Percentiles rank a stretch among this genome's conserved stretches.
Evolutionary conservation across 371 early-diverging fungal species (phyloP).

Genomic region (Funneliformis caledonium): DNA sequence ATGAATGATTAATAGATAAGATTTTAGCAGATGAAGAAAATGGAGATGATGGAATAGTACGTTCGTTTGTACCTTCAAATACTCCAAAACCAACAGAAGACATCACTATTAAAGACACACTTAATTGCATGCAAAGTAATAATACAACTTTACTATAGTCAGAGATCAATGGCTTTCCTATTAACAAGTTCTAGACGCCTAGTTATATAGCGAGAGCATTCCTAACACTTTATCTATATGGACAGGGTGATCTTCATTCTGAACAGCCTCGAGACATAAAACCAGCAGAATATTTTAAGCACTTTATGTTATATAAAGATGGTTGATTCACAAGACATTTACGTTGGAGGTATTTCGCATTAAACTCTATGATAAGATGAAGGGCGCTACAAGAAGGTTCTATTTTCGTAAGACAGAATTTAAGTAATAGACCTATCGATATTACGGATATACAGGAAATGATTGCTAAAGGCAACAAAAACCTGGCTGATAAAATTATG

Average conservation of each 20-base stretch:
- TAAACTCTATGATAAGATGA: neutral
- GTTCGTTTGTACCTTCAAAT: neutral
- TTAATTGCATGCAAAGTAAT: neutral
- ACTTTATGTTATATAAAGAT: neutral
- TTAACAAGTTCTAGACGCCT: constrained; percentile 10
- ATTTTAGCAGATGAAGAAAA: neutral
- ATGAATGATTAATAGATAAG: neutral
- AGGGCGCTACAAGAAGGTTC: too few species aligned
- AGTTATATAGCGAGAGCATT: constrained; percentile 8
- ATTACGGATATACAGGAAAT: neutral
- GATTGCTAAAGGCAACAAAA: neutral
- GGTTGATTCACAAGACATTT: neutral
- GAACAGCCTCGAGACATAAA: too few species aligned
- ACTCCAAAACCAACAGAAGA: neutral
- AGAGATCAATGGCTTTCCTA: neutral
- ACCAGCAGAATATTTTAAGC: too few species aligned
- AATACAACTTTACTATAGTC: neutral
- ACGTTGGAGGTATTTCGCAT: neutral
- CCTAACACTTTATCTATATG: too few species aligned
- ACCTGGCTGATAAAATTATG: too few species aligned
- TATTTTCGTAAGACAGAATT: too few species aligned
- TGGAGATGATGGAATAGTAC: neutral
- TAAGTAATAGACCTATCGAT: neutral
- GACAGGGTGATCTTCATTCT: too few species aligned
- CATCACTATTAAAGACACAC: neutral